Base-by-base conservation (phyloP, 1,284 basidiomycete species). In the Sporisorium scitamineum region DNA sequence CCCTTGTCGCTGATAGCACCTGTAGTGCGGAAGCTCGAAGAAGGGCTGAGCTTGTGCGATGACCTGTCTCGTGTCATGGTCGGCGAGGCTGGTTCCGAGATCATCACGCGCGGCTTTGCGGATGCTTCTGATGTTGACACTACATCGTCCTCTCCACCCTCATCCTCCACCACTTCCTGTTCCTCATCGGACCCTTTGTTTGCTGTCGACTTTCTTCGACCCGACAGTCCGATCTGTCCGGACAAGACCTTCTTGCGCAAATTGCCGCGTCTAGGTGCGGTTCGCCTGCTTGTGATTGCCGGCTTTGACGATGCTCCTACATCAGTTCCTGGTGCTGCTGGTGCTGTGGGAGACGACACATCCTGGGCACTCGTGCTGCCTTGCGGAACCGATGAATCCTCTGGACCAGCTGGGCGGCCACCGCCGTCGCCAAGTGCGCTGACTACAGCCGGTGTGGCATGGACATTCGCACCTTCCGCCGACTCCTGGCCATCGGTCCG, bases 201-300 rank as follows among this genome's bases (percentile, higher is more conserved):
- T 0, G 52, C 42, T 0, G 47, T 42, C 22, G 56, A 63, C 29
- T 45, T 53, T 20, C 56, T 56, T 34, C 68, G 53, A 16, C 63
- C 72, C 32, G 67, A 70, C 16, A 75, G 34, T 0, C 72, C 65
- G 5, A 79, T 68, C 57, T 76, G 67, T 3, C 78, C 72, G 31
- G 34, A 20, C 5, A 80, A 39, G 27, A 78, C 69, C 51, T 76
- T 78, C 45, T 70, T 74, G 24, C 75, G 61, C 60, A 80, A 27
- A 18, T 67, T 65, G 29, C 59, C 69, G 18, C 61, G 70, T 26
- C 47, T 70, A 16, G 56, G 24, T 6, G 53, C 52, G 47, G 55
- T 45, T 1, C 50, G 62, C n/a, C 63, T 42, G 41, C 39, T 48
- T 4, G 58, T 5, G n/a, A 50, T 54, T 8, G 47, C 45, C 1